Evolutionary conservation across 495 filamentous ascomycete genomes (phyloP), one percentile per base, ranked within the genome.

Genomic region (Sordaria brevicollis): DNA sequence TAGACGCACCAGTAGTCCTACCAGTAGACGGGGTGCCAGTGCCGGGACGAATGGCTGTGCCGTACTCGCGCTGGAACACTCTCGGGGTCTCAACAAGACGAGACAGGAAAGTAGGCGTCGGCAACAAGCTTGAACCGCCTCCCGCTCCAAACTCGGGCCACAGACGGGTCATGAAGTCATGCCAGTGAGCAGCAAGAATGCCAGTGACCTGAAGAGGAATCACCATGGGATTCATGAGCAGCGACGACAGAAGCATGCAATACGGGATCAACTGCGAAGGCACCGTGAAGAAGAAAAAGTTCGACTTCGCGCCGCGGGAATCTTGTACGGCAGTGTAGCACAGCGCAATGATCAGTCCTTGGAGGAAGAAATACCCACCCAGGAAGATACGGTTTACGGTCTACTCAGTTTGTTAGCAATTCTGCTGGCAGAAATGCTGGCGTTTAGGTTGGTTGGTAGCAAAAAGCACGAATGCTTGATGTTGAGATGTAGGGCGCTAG

Each of bases 61-160:
- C 92, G 76, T 90, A 93, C 4, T 78, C 77, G 72, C 75, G 74
- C 43, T 80, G 84, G 76, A 71, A 79, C 7, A 78, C 71, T 72
- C 77, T 76, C 43, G 84, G 81, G 4, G 79, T 80, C 31, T 82
- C 80, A 71, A 92, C 91, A 73, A 89, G 84, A 62, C 86, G 80
- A 67, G 84, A 86, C 67, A 97, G 76, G 67, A 91, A 86, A 0
- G 67, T 74, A 2, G 93, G 94, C 0, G 93, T 94, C 17, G 78
- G 79, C 62, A 97, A 80, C 67, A 87, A 85, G 74, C 92, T 94
- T 35, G 80, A 79, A 4, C 93, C 93, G 66, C 90, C 89, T 21
- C n/a, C n/a, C n/a, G n/a, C n/a, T 25, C 93, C 93, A 80, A 94
- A 94, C 49, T 88, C 86, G 17, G 94, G 93, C 81, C 91, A 97